Conservation (phyloP, 257 asterid genomes). For the Buddleja alternifolia region DNA sequence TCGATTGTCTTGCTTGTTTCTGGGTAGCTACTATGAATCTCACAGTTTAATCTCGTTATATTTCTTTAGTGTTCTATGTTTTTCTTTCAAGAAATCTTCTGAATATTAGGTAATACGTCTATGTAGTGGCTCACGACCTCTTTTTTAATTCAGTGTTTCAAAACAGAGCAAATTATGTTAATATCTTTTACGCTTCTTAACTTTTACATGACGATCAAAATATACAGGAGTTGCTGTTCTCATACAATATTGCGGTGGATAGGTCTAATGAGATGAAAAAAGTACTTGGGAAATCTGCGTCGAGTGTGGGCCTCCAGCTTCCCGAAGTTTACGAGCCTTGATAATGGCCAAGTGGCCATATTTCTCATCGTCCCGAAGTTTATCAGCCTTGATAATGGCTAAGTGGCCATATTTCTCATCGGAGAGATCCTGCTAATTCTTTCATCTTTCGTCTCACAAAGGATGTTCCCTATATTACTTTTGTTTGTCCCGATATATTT, state of each 20-base stretch:
- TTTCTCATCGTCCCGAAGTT: no score
- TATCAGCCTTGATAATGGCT: no score
- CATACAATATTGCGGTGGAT: slow-evolving; percentile 91
- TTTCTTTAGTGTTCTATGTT: background rate
- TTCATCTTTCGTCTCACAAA: no score
- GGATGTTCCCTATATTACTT: no score
- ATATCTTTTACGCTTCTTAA: background rate
- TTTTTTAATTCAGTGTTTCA: background rate
- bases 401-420: no score
- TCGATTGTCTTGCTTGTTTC: background rate
- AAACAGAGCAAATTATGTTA: background rate
- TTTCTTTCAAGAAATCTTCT: no score
- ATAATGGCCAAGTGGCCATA: slow-evolving; percentile 38
- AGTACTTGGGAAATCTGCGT: slow-evolving; percentile 78
- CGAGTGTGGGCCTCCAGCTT: slow-evolving; percentile 92
- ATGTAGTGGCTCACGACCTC: background rate
- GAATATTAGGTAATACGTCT: background rate
- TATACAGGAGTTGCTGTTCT: slow-evolving; percentile 73
- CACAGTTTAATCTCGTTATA: background rate
- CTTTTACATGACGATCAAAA: background rate
- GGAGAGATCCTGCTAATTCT: no score
- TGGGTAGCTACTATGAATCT: background rate
- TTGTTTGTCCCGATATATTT: no score
- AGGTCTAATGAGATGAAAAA: slow-evolving; percentile 78
- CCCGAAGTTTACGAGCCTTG: slow-evolving; percentile 73